These are phyloP conservation scores for Tulasnella sp. DNA, from an alignment of 768 basidiomycete species.

Conservation along the genomic window DNA sequence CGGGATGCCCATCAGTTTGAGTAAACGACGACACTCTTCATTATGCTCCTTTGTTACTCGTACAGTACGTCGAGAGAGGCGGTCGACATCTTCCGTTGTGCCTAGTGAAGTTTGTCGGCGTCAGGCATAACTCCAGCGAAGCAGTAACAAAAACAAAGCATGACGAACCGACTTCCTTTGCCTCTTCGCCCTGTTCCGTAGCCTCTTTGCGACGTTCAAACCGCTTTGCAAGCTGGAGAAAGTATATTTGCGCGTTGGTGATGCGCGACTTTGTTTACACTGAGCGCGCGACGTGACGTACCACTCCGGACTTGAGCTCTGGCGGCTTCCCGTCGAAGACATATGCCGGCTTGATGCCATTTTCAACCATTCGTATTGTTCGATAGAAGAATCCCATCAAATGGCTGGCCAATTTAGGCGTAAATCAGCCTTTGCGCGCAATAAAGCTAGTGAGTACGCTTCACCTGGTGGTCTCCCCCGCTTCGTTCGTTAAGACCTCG, in stretches of 20 bases:
- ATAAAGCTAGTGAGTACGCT: conserved; percentile 6
- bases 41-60: conserved; percentile 94
- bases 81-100: conserved; percentile 86
- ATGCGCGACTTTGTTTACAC: neutral
- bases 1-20: conserved; percentile 94
- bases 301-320: conserved; percentile 92
- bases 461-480: conserved; percentile 85
- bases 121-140: too few species aligned
- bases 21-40: conserved; percentile 80
- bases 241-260: neutral
- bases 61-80: conserved; percentile 80
- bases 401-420: conserved; percentile 44
- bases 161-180: conserved; percentile 81
- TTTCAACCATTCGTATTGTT: conserved; percentile 95
- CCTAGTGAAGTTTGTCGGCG: too few species aligned
- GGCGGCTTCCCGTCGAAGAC: conserved; percentile 99
- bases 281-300: conserved; percentile 36
- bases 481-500: conserved; percentile 93
- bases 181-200: conserved; percentile 89
- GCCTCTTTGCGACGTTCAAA: conserved; percentile 85
- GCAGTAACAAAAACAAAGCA: too few species aligned
- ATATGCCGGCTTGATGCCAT: conserved; percentile 95
- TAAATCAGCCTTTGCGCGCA: neutral
- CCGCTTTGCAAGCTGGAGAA: conserved; percentile 80
- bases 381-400: conserved; percentile 98